phyloP scores from a whole-genome alignment of 441 rosid species.

The Melastoma candidum region DNA sequence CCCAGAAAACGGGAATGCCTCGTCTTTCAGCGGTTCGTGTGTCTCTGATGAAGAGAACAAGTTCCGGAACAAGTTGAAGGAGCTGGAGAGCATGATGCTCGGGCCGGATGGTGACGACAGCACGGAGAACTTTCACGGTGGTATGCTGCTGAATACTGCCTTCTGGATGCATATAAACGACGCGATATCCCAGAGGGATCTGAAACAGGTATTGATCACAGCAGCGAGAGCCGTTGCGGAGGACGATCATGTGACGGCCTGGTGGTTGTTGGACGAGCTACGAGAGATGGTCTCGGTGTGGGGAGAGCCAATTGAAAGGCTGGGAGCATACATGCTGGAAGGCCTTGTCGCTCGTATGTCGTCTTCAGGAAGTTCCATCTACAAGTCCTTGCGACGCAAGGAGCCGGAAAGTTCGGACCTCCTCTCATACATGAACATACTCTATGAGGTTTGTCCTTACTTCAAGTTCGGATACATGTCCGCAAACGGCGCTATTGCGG shows the following conservation, averaged over 20 bases:
- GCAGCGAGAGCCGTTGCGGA: slow-evolving; percentile 77
- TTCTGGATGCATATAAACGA: slow-evolving; percentile 41
- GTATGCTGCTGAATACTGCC: slow-evolving; percentile 8
- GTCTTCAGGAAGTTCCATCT: slow-evolving; percentile 72
- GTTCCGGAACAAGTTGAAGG: slow-evolving; percentile 58
- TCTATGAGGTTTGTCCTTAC: slow-evolving; percentile 80
- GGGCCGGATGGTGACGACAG: slow-evolving; percentile 63
- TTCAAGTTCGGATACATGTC: slow-evolving; percentile 88
- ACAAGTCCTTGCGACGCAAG: slow-evolving; percentile 44
- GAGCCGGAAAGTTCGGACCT: slow-evolving; percentile 62
- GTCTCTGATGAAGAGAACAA: slow-evolving; percentile 58
- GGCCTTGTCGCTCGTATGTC: slow-evolving; percentile 70
- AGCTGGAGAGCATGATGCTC: slow-evolving; percentile 68
- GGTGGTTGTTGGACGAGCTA: slow-evolving; percentile 55
- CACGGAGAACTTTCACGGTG: slow-evolving; percentile 20
- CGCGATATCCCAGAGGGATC: slow-evolving; percentile 45
- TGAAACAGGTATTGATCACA: slow-evolving; percentile 55
- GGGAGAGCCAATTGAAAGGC: slow-evolving; percentile 76
- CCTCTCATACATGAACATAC: slow-evolving; percentile 72
- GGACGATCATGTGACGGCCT: slow-evolving; percentile 49
- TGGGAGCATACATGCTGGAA: slow-evolving; percentile 80
- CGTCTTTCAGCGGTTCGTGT: slow-evolving; percentile 57
- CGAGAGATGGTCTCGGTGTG: slow-evolving; percentile 67
- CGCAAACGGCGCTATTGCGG: slow-evolving; percentile 88
- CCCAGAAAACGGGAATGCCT: slow-evolving; percentile 40